A percentile compares a stretch with the other conserved stretches of the same genome.
Conservation (phyloP, 306 rosid species). For the Begonia masoniana region DNA sequence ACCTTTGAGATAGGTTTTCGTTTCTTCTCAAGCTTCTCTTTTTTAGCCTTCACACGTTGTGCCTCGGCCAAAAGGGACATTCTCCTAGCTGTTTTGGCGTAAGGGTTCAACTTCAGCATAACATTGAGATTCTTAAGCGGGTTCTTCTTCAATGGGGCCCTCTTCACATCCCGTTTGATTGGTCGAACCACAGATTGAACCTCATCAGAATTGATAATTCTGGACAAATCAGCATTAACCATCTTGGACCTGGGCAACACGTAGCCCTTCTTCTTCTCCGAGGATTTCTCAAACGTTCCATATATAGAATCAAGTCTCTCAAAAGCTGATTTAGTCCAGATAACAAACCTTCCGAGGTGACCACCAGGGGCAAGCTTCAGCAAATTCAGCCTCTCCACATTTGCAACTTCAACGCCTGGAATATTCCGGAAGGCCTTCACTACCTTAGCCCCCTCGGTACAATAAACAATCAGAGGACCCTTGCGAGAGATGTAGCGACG, state of each 20-base stretch:
- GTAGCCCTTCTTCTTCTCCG: slow-evolving; percentile 65
- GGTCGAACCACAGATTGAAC: slow-evolving; percentile 76
- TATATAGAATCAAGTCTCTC: slow-evolving; percentile 81
- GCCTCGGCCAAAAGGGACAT: slow-evolving; percentile 70
- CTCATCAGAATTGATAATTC: slow-evolving; percentile 87
- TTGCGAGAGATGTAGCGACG: slow-evolving; percentile 60
- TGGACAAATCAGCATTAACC: slow-evolving; percentile 56
- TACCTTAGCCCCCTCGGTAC: slow-evolving; percentile 65
- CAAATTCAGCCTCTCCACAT: slow-evolving; percentile 64
- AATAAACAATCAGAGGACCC: slow-evolving; percentile 66
- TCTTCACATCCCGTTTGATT: slow-evolving; percentile 43
- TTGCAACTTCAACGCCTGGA: slow-evolving; percentile 59
- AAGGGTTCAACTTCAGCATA: slow-evolving; percentile 62
- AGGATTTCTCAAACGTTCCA: slow-evolving; percentile 57
- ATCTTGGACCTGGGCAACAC: slow-evolving; percentile 66
- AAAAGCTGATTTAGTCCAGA: slow-evolving; percentile 84
- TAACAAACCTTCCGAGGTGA: slow-evolving; percentile 67
- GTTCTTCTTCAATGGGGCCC: slow-evolving; percentile 68
- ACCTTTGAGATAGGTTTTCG: slow-evolving; percentile 58
- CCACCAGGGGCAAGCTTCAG: slow-evolving; percentile 82
- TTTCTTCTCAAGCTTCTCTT: slow-evolving; percentile 80
- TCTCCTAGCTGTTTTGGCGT: slow-evolving; percentile 73
- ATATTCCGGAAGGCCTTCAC: slow-evolving; percentile 75
- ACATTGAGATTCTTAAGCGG: slow-evolving; percentile 65
- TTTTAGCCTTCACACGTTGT: slow-evolving; percentile 56